These are phyloP conservation scores for Dovyalis caffra DNA, from an alignment of 345 rosid genomes.

Conservation along the genomic window DNA sequence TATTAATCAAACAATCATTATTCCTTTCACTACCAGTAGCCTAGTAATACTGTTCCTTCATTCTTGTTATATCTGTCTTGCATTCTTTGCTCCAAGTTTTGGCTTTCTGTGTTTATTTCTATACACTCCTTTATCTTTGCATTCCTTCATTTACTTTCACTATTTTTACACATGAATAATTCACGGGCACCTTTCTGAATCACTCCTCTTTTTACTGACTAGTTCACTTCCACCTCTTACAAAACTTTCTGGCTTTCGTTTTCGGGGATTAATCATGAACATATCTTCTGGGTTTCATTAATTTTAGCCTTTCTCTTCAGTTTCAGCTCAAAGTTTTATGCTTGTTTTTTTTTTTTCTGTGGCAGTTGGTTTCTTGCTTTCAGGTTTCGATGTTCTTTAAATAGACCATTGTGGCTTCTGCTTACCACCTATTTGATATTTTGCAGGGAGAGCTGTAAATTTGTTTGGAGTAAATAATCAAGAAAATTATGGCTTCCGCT, in stretches of 20 bases:
- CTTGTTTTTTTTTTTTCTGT: background rate
- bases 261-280: background rate
- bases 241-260: background rate
- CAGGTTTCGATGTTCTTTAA: background rate
- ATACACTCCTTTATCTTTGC: background rate
- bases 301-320: background rate
- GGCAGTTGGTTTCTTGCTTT: background rate
- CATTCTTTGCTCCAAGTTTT: background rate
- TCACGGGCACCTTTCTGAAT: background rate
- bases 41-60: background rate
- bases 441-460: no score
- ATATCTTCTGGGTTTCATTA: background rate
- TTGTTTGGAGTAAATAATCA: slow-evolving; percentile 1
- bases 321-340: background rate
- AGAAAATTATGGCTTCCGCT: slow-evolving; percentile 56
- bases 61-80: background rate
- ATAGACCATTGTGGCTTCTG: slow-evolving; percentile 7
- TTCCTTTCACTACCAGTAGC: background rate
- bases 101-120: background rate
- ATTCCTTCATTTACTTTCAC: background rate
- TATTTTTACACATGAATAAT: background rate
- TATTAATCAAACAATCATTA: background rate
- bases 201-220: background rate
- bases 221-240: background rate
- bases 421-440: slow-evolving; percentile 32